Evolutionary conservation across 169 alveolate species (phyloP), one percentile per base, ranked within the genome.

Genomic region (Plasmodium adleri): DNA sequence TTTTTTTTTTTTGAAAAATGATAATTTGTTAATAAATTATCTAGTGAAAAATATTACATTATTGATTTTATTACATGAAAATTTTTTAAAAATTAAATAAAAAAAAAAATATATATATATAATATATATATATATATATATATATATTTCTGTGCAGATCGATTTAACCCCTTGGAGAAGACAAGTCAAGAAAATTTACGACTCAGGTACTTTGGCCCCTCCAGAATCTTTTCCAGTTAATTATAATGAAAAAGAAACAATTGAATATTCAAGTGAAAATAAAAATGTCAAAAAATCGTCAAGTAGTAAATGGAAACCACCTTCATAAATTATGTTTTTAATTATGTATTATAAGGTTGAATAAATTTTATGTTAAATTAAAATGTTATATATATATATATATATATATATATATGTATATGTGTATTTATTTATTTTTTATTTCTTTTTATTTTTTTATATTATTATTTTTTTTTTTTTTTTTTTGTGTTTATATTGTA

Each of bases 161-260:
- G 94, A 94, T 83, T 91, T 94, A 63, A 94, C 96, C 28, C 96
- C 96, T 28, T 94, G 96, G 96, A 83, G 96, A 88, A 92, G 96
- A 74, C 90, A 80, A 67, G 90, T 80, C 6, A 80, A 80, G 54
- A 80, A 67, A 80, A 80, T 80, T 52, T 80, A 80, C 60, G 90
- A 80, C 56, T 80, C 90, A 58, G 90, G 90, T n/a, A 80, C 90
- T 28, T 68, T 80, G 58, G 90, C 90, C n/a, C 90, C 90, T 15
- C 90, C 90, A 20, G 90, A 80, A 67, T 80, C 83, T 22, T 80
- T 80, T 67, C 90, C 63, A 15, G 56, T 54, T 3, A 73, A 13
- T 56, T 59, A 63, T 39, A 70, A 68, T 32, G 45, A 83, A 8
- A 22, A 49, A 32, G 66, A 80, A 56, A 80, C 83, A 49, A 56